phyloP scores from a whole-genome alignment of 1,284 basidiomycete species.

The Ustilago vetiveriae region DNA sequence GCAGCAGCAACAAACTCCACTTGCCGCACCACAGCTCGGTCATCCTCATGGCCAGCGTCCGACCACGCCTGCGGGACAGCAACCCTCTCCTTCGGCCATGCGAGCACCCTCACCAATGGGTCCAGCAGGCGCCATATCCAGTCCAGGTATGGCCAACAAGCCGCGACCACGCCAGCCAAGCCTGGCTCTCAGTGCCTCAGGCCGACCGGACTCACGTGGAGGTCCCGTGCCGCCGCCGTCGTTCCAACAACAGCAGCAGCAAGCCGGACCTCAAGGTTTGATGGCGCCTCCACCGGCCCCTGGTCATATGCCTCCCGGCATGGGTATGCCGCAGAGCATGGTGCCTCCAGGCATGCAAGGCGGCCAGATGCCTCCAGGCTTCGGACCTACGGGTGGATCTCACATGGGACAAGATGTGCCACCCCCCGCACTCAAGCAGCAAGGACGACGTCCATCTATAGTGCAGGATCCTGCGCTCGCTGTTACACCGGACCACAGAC shows the following conservation, averaged over 20 bases:
- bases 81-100: constrained; percentile 42
- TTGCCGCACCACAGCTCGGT: constrained; percentile 31
- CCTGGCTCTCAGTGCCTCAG: constrained; percentile 27
- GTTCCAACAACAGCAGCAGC: constrained; percentile 23
- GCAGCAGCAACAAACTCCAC: constrained; percentile 35
- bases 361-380: constrained; percentile 35
- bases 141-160: constrained; percentile 36
- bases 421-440: constrained; percentile 37
- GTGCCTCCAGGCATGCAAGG: constrained; percentile 11
- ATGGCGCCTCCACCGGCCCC: constrained; percentile 51
- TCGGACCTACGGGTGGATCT: constrained; percentile 9
- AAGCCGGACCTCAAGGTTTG: constrained; percentile 27
- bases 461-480: constrained; percentile 28
- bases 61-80: constrained; percentile 34
- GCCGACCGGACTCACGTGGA: constrained; percentile 39
- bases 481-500: constrained; percentile 21
- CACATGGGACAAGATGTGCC: constrained; percentile 23
- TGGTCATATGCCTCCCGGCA: constrained; percentile 33
- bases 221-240: constrained; percentile 29
- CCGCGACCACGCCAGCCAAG: constrained; percentile 41
- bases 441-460: constrained; percentile 37
- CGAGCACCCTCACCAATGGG: constrained; percentile 47
- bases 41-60: constrained; percentile 44
- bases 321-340: constrained; percentile 29
- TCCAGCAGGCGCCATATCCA: constrained; percentile 28